Base-by-base conservation (phyloP, 768 basidiomycete genomes). In the Tubosaeta sp. region DNA sequence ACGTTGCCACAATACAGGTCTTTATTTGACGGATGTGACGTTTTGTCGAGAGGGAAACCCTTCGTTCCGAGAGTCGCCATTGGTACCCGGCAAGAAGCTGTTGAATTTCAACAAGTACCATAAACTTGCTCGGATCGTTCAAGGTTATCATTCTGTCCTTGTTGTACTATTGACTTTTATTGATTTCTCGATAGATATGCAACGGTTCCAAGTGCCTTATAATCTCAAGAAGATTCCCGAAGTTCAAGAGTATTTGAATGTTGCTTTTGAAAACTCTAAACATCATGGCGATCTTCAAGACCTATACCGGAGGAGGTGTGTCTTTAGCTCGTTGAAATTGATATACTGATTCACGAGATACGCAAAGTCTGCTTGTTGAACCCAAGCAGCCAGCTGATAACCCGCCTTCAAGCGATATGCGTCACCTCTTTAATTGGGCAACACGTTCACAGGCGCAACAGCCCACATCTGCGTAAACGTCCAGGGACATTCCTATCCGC, bases 91-190 rank as follows among this genome's bases (percentile, higher is more conserved):
- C 53, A 85, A 90, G 70, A 88, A 84, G 60, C 72, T 99, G 35
- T 78, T 98, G 66, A 99, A 99, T 71, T 94, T 97, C 64, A 95
- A 95, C 70, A 95, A 97, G 69, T 98, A 97, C 62, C 88, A 89
- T 64, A 95, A 91, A 66, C 78, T 95, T 53, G 87, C 87, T 32
- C 78, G 85, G 62, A 92, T 95, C 59, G 80, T 93, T 41, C 85
- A 89, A 74, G 89, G 89, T 82, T 58, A 62, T 71, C 47, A 1
- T 32, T 37, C n/a, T 27, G 7, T 9, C 10, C 26, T 50, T 37
- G 27, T 19, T 35, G 3, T 29, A 48, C n/a, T 29, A 22, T 6
- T 19, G 32, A 37, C 43, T 17, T 42, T 45, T 12, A 32, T 41
- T 54, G 43, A 57, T 51, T 34, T 39, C 29, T 51, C 31, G 38